phyloP scores from a whole-genome alignment of 2,329 filamentous ascomycete genomes.

The Arthrocladium fulminans region DNA sequence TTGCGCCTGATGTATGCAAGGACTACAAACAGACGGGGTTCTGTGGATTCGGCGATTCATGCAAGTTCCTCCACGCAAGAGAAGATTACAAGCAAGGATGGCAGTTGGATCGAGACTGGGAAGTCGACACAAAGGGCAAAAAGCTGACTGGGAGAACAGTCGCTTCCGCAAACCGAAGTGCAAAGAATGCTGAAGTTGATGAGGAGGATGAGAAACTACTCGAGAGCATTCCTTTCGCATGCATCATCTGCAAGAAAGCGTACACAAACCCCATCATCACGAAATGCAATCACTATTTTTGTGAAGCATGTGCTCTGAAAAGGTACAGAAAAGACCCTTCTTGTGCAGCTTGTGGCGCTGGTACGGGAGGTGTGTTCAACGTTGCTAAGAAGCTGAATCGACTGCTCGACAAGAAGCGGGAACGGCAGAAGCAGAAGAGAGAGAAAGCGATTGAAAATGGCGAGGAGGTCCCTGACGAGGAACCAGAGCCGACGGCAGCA shows the following conservation, averaged over 20 bases:
- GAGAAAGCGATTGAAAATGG: constrained; percentile 46
- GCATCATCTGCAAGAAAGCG: constrained; percentile 70
- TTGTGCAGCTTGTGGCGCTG: constrained; percentile 75
- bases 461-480: constrained; percentile 34
- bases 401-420: constrained; percentile 62
- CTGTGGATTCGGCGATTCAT: constrained; percentile 57
- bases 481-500: neutral
- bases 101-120: constrained; percentile 94
- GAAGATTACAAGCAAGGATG: constrained; percentile 75
- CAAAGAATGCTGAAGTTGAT: constrained; percentile 22
- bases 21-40: constrained; percentile 78
- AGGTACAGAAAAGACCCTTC: constrained; percentile 78
- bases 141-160: constrained; percentile 42
- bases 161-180: constrained; percentile 39
- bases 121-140: constrained; percentile 61
- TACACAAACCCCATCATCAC: constrained; percentile 79
- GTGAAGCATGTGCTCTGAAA: constrained; percentile 77
- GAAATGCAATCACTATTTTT: constrained; percentile 93
- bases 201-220: constrained; percentile 41
- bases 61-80: constrained; percentile 58
- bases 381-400: constrained; percentile 73
- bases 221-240: constrained; percentile 80
- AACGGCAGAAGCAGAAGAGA: constrained; percentile 44
- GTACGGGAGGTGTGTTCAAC: constrained; percentile 86
- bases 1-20: constrained; percentile 87